Conservation (phyloP, 2,329 filamentous ascomycete genomes). For the Monilinia polystroma region DNA sequence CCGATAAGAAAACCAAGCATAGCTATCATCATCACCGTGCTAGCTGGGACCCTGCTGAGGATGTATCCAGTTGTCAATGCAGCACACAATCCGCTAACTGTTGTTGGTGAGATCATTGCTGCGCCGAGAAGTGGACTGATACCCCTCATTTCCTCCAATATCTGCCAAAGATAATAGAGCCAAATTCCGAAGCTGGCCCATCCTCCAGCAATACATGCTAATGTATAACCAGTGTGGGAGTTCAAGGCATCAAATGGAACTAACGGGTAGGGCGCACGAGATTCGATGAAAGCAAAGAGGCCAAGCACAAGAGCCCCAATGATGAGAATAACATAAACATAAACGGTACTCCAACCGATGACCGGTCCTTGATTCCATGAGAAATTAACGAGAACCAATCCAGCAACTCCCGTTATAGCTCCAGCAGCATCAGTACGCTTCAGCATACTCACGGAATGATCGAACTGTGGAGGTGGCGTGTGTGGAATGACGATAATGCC, state of each 20-base stretch:
- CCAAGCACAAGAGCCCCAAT: conserved; percentile 54
- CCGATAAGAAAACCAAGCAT: conserved; percentile 45
- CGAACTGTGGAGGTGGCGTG: conserved; percentile 38
- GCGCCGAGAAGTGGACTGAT: conserved; percentile 38
- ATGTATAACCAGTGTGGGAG: conserved; percentile 51
- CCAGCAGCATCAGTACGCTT: conserved; percentile 46
- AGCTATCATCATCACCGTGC: conserved; percentile 42
- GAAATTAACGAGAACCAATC: conserved; percentile 55
- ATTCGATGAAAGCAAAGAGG: conserved; percentile 55
- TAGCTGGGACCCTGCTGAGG: conserved; percentile 37
- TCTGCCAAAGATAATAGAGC: conserved; percentile 36
- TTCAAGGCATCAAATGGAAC: conserved; percentile 55
- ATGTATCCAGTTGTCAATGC: conserved; percentile 42
- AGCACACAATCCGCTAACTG: conserved; percentile 39
- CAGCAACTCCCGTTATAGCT: conserved; percentile 48
- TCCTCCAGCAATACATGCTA: conserved; percentile 34
- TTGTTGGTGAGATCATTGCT: conserved; percentile 37
- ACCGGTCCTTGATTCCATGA: conserved; percentile 48
- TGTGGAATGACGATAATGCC: conserved; percentile 44
- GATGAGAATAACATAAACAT: conserved; percentile 50
- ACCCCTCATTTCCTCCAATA: conserved; percentile 34
- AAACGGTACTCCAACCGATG: conserved; percentile 34
- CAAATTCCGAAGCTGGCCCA: conserved; percentile 39
- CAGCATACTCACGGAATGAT: conserved; percentile 33
- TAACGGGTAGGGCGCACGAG: conserved; percentile 50